Evolutionary conservation across 805 yeast species (phyloP), one percentile per base, ranked within the genome.

Genomic region (Yamadazyma kitorensis): DNA sequence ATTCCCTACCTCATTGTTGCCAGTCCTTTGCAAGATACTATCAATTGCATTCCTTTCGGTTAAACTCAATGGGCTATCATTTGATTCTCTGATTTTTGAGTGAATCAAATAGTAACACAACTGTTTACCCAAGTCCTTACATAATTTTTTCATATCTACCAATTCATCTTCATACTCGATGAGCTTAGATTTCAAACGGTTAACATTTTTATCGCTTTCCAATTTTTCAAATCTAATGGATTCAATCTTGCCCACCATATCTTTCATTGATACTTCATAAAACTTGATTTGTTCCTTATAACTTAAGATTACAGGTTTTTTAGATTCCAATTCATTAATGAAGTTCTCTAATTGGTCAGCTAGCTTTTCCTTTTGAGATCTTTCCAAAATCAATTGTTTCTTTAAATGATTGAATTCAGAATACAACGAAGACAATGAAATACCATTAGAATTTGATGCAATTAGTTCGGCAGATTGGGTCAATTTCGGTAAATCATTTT

Each of bases 91-190:
- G 2, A 82, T 62, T 18, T 78, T 68, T 2, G 85, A 67, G 50
- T 84, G 86, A 11, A 82, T 72, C 24, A 91, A 66, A 23, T 88
- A 68, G 31, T 70, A 72, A 45, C 85, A 86, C n/a, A 93, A 73
- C 54, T 91, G 98, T 27, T 80, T 77, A 5, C 94, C 85, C 24
- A 91, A 62, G 50, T 91, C 97, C 18, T 70, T 61, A 27, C 82
- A 74, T 43, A 82, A 78, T 37, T 72, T 74, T 28, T 72, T 68
- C 42, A 83, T 54, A 4, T 74, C 61, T 11, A 54, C 59, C 10
- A 72, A 51, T 44, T 78, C 82, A 17, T 62, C 54, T 42, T 70
- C 70, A 27, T 63, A 55, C 34, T 76, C 82, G 9, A 57, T 51
- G 30, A 59, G 35, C 38, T 59, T 47, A 14, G 58, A 33, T 39